A percentile compares a stretch with the other conserved stretches of the same genome.
phyloP scores from a whole-genome alignment of 768 basidiomycete species.

The Suillus plorans region DNA sequence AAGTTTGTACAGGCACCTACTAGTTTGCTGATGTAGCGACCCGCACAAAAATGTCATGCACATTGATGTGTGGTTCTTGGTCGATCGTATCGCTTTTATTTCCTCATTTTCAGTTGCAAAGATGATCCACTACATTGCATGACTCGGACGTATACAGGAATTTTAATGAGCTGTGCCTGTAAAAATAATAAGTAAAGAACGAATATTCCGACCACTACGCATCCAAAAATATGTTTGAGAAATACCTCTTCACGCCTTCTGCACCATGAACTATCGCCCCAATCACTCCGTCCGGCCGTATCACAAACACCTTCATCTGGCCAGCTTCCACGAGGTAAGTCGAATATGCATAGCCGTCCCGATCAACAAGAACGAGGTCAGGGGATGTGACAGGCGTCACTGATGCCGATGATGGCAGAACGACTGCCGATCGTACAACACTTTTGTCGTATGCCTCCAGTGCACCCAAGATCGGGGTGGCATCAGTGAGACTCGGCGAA shows the following conservation, averaged over 20 bases:
- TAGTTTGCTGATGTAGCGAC: too few relatives aligned
- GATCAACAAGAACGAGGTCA: slow-evolving; percentile 35
- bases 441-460: not conserved
- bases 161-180: too few relatives aligned
- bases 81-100: too few relatives aligned
- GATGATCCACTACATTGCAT: too few relatives aligned
- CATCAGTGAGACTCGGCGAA: slow-evolving; percentile 4
- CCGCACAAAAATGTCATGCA: too few relatives aligned
- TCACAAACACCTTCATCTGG: slow-evolving; percentile 28
- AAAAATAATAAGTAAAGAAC: too few relatives aligned
- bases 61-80: too few relatives aligned
- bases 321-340: slow-evolving; percentile 33
- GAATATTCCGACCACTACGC: not conserved
- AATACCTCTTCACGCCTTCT: slow-evolving; percentile 15
- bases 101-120: too few relatives aligned
- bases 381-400: not conserved
- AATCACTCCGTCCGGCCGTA: slow-evolving; percentile 22
- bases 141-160: too few relatives aligned
- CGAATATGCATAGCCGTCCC: slow-evolving; percentile 33
- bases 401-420: slow-evolving; percentile 1
- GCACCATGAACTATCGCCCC: slow-evolving; percentile 30
- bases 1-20: too few relatives aligned
- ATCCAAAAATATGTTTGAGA: not conserved
- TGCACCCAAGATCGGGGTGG: slow-evolving; percentile 2
- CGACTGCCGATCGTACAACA: not conserved